Base-by-base conservation (phyloP, 805 yeast genomes). In the Spathaspora passalidarum region DNA sequence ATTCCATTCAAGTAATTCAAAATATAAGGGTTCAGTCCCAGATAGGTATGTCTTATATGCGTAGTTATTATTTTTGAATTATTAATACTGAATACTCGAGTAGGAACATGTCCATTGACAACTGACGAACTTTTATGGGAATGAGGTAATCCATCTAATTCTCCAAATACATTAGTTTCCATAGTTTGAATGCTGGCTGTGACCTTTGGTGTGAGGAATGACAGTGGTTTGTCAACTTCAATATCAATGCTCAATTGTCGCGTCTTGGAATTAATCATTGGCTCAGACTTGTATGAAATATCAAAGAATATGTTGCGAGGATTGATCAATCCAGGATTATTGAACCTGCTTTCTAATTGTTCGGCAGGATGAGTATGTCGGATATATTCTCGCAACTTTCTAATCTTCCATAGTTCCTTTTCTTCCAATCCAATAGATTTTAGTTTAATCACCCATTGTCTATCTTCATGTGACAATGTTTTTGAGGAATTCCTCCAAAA, bases 321-420 rank as follows among this genome's bases (percentile, higher is more conserved):
- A 6, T 54, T 51, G 2, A 46, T 16, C 14, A 20, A 36, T 18
- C 20, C 21, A 13, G 34, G 34, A 29, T 29, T 29, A 29, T 29
- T 29, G 14, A 29, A 29, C 9, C 6, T 7, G 6, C 9, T 22
- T 7, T 29, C 34, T 8, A 34, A 17, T 16, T 14, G 9, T 7
- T 34, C 17, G 4, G 16, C 16, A 2, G 32, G 49, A 41, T 75
- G 69, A 1, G 86, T 78, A 3, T 81, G 79, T 41, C 82, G 79
- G 7, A 91, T 76, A 53, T 88, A 86, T 22, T 83, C 83, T 46
- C 91, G 73, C 46, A 89, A 62, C 2, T 79, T 79, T 13, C 83
- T 82, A 10, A 92, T 65, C 61, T 91, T 92, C 97, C 97, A 92
- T 20, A 88, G 55, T 38, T 89, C 95, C 6, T 70, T 72, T 8